Conservation (phyloP, 2,329 filamentous ascomycete genomes). For the Apiospora arundinis region DNA sequence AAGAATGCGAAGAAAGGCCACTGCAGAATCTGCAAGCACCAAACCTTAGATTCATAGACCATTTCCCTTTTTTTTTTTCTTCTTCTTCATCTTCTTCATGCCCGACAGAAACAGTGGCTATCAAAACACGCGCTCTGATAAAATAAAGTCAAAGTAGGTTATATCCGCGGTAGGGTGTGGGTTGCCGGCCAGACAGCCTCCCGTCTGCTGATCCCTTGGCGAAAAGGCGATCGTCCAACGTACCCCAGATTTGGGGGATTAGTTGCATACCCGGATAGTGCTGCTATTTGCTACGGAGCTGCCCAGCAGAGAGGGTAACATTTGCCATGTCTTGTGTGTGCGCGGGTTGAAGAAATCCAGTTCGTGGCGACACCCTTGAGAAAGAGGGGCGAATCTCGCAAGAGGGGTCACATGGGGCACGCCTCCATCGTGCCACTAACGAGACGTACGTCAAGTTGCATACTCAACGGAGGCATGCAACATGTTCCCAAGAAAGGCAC, state of each 20-base stretch:
- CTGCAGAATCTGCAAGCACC: background rate
- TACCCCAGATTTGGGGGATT: slow-evolving; percentile 13
- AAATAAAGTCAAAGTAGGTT: slow-evolving; percentile 9
- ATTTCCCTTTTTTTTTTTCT: background rate
- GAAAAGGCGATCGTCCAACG: slow-evolving; percentile 12
- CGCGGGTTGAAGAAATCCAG: slow-evolving; percentile 2
- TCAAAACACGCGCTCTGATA: slow-evolving; percentile 14
- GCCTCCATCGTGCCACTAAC: slow-evolving; percentile 11
- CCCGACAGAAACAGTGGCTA: slow-evolving; percentile 5
- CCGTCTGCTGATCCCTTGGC: slow-evolving; percentile 19
- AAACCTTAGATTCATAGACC: background rate
- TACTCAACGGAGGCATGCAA: slow-evolving; percentile 7
- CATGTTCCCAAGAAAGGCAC: background rate
- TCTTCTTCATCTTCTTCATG: background rate
- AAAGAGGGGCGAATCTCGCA: slow-evolving; percentile 1
- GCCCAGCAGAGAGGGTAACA: slow-evolving; percentile 11
- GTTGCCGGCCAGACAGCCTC: slow-evolving; percentile 15
- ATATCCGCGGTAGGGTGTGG: slow-evolving; percentile 5
- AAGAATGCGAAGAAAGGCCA: background rate
- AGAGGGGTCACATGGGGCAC: slow-evolving; percentile 16
- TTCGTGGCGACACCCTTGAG: background rate
- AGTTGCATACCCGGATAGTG: slow-evolving; percentile 8
- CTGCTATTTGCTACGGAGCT: background rate
- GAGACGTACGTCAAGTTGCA: slow-evolving; percentile 18
- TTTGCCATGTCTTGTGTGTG: background rate